A percentile compares a stretch with the other conserved stretches of the same genome.
Conservation (phyloP, 768 basidiomycete species). For the Agaricus subrufescens region DNA sequence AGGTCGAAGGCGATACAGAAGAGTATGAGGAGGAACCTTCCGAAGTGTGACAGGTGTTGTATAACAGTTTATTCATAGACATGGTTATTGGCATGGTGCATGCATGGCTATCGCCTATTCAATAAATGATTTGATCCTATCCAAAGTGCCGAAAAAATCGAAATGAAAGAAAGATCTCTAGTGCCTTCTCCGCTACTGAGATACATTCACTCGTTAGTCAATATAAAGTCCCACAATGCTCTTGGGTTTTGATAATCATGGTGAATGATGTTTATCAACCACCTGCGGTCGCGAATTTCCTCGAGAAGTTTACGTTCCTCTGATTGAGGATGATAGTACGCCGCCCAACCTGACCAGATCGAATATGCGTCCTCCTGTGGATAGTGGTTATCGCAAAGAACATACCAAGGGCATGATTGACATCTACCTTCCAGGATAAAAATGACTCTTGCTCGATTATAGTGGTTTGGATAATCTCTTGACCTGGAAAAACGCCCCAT, state of each 20-base stretch:
- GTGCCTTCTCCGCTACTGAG: neutral
- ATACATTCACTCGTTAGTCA: constrained; percentile 21
- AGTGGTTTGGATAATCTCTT: constrained; percentile 93
- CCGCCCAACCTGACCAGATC: constrained; percentile 94
- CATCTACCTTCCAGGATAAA: constrained; percentile 86
- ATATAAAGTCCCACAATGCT: constrained; percentile 84
- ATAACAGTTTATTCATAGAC: neutral
- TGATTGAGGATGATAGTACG: constrained; percentile 75
- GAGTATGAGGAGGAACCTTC: constrained; percentile 48
- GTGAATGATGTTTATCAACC: constrained; percentile 91
- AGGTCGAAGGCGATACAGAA: constrained; percentile 34
- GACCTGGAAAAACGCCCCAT: constrained; percentile 97
- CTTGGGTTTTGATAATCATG: constrained; percentile 83
- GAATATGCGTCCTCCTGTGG: constrained; percentile 90
- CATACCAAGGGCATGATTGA: neutral
- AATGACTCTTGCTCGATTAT: constrained; percentile 96
- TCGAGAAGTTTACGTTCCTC: constrained; percentile 72
- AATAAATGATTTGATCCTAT: too few species aligned
- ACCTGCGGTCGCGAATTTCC: constrained; percentile 62
- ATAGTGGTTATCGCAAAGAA: constrained; percentile 4
- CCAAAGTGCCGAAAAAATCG: too few species aligned
- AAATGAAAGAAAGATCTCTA: neutral
- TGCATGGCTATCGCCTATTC: too few species aligned
- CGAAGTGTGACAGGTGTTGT: constrained; percentile 17
- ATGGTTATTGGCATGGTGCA: neutral